A percentile compares a stretch with the other conserved stretches of the same genome.
These are phyloP conservation scores for Neophaeococcomyces mojaviensis DNA, from an alignment of 2,329 filamentous ascomycete genomes.

Conservation along the genomic window DNA sequence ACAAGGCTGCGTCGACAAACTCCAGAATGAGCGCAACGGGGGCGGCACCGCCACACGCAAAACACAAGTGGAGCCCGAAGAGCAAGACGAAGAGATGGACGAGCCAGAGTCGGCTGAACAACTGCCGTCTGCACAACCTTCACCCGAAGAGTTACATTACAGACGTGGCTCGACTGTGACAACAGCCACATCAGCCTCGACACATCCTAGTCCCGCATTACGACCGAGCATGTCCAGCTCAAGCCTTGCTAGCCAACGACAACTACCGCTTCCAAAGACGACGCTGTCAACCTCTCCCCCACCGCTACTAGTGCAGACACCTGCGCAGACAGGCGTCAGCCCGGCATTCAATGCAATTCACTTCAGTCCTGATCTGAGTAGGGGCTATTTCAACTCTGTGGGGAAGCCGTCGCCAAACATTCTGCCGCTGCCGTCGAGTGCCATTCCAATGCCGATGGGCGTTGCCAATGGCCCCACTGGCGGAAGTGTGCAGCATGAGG, in stretches of 20 bases:
- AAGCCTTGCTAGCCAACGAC: conserved; percentile 6
- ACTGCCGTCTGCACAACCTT: neutral
- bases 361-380: conserved; percentile 16
- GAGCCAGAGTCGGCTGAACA: neutral
- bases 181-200: conserved; percentile 4
- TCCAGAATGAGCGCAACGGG: conserved; percentile 42
- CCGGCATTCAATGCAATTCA: conserved; percentile 23
- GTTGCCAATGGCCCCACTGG: neutral
- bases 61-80: conserved; percentile 7
- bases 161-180: conserved; percentile 8
- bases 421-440: conserved; percentile 22
- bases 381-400: conserved; percentile 10
- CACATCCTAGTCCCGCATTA: conserved; percentile 1
- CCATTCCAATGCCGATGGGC: conserved; percentile 1
- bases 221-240: conserved; percentile 10
- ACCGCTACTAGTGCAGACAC: conserved; percentile 25
- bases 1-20: conserved; percentile 44
- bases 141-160: neutral
- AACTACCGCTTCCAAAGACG: conserved; percentile 19
- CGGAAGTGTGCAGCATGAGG: conserved; percentile 31
- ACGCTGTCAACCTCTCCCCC: conserved; percentile 29
- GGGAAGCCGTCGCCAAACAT: conserved; percentile 14
- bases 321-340: conserved; percentile 19
- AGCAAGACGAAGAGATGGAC: conserved; percentile 11
- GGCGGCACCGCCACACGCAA: neutral